Base-by-base conservation (phyloP, 768 basidiomycete genomes). In the Boletus huronensis region DNA sequence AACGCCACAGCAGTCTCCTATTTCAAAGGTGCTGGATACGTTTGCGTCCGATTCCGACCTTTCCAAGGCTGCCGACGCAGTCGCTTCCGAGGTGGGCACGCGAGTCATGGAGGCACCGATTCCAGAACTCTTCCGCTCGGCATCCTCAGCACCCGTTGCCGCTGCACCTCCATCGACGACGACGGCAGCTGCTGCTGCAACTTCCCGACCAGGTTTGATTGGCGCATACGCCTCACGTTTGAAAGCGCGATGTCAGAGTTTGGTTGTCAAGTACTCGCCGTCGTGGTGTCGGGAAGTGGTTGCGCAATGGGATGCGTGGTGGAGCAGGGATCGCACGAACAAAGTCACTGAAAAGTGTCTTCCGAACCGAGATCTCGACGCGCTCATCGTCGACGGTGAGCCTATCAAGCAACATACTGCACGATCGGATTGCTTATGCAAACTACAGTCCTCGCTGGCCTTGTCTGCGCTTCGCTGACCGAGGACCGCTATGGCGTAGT, bases 401-500 rank as follows among this genome's bases (percentile, higher is more conserved):
- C 17, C 3, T 14, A 6, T 6, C 8, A 41, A n/a, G 32, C 34
- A 10, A 19, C 10, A 21, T 16, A 26, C 16, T 9, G 4, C 23
- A 21, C 5, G 39, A 52, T 11, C 5, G 3, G 6, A 19, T 41
- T 16, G 13, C 39, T 47, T 6, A 52, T 7, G 16, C 38, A 26
- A 13, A 43, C 8, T 16, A 8, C 72, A 74, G 42, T 82, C 6
- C 74, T 94, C 4, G 80, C 87, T 1, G 77, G 79, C 46, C 74
- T 93, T 8, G 77, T 81, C 7, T 87, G 84, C 54, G 82, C 85
- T 0, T 93, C 92, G 5, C 72, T 94, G 14, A 75, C 77, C 1
- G 93, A 93, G 67, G 92, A 95, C 71, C 77, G 79, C 19, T 93
- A 86, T 64, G 92, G 92, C 21, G 81, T 85, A 32, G 89, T 93